phyloP scores from a whole-genome alignment of 2,329 filamentous ascomycete genomes.

The Exophiala spinifera region DNA sequence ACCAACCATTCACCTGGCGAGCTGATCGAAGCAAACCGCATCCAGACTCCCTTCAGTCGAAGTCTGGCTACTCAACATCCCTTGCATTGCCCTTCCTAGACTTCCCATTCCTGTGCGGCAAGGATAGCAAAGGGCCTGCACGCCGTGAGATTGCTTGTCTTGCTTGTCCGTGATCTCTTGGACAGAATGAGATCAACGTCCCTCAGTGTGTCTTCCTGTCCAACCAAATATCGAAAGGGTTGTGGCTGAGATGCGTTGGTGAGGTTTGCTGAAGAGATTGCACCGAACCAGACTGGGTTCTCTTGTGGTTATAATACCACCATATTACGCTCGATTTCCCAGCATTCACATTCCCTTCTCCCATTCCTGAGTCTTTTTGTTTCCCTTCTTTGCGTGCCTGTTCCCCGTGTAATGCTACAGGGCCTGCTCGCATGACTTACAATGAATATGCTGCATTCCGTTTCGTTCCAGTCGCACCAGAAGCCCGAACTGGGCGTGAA shows the following conservation, averaged over 20 bases:
- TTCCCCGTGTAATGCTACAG: constrained; percentile 2
- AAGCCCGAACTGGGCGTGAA: constrained; percentile 1
- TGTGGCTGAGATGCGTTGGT: constrained; percentile 4
- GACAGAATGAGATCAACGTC: constrained; percentile 12
- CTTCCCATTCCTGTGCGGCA: constrained; percentile 19
- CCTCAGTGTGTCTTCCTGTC: constrained; percentile 11
- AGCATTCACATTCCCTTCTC: constrained; percentile 18
- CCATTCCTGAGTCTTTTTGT: constrained; percentile 21
- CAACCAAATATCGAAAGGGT: constrained; percentile 11
- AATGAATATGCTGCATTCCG: constrained; percentile 21
- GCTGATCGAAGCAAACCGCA: neutral
- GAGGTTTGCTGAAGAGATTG: constrained; percentile 9
- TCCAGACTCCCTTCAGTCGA: neutral
- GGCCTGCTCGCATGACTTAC: neutral
- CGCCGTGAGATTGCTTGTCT: constrained; percentile 24
- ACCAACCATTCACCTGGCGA: neutral
- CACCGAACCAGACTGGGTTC: constrained; percentile 13
- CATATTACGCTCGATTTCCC: constrained; percentile 8
- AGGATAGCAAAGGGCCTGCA: constrained; percentile 16
- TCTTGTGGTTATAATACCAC: constrained; percentile 12
- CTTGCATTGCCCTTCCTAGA: constrained; percentile 18
- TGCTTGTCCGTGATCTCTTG: constrained; percentile 21
- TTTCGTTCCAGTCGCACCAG: constrained; percentile 2
- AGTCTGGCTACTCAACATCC: constrained; percentile 6
- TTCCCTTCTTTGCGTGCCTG: constrained; percentile 11